Evolutionary conservation across 2,329 filamentous ascomycete species (phyloP).

Genomic region (Penicillium janthinellum): DNA sequence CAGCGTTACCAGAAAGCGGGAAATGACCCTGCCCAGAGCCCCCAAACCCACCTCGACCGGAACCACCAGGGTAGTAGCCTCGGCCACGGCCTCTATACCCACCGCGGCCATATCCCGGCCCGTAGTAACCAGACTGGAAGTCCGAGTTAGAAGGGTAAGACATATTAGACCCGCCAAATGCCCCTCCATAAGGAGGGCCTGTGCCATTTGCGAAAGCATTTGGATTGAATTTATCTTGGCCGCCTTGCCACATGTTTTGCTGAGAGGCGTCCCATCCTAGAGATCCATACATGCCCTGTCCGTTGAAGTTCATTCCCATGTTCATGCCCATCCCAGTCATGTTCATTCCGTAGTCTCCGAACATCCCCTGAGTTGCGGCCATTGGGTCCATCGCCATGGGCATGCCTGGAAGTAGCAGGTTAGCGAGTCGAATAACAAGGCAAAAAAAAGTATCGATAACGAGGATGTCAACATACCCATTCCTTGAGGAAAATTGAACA

Average conservation of each 20-base stretch:
- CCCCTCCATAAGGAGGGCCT: conserved; percentile 79
- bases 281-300: conserved; percentile 64
- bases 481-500: conserved; percentile 71
- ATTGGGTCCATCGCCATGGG: conserved; percentile 76
- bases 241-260: conserved; percentile 72
- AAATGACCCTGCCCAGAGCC: conserved; percentile 43
- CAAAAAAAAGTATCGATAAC: not conserved
- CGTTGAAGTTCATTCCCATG: conserved; percentile 67
- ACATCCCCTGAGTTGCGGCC: conserved; percentile 52
- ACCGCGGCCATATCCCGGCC: conserved; percentile 65
- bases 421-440: not conserved
- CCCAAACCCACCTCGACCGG: conserved; percentile 40
- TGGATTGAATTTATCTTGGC: conserved; percentile 88
- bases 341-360: conserved; percentile 63
- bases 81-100: conserved; percentile 62
- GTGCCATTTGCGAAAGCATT: conserved; percentile 74
- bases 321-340: conserved; percentile 88
- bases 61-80: conserved; percentile 53
- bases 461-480: conserved; percentile 70
- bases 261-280: conserved; percentile 76
- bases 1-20: conserved; percentile 34
- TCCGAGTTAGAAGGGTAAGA: conserved; percentile 68
- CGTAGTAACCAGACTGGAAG: conserved; percentile 76
- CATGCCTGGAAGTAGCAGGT: conserved; percentile 61
- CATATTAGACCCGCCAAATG: conserved; percentile 70